Evolutionary conservation across 352 stramenopile species (phyloP).

Genomic region (Saprolegnia parasitica): DNA sequence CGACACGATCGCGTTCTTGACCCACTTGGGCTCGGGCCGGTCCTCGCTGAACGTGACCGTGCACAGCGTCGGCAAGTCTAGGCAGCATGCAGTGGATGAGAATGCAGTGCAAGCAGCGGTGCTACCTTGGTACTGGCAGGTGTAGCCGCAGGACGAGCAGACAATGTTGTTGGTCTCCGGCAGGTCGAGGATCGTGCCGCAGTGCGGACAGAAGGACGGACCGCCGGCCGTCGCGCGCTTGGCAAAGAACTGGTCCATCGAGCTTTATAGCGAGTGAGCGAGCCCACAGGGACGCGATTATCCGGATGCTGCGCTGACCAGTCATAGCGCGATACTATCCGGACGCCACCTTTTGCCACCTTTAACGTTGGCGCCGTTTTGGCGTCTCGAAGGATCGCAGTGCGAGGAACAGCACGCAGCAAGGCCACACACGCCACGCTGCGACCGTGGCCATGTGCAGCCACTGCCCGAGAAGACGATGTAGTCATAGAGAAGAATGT

Average conservation of each 20-base stretch:
- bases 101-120: not conserved
- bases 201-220: constrained; percentile 84
- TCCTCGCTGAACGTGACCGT: constrained; percentile 72
- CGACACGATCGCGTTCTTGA: constrained; percentile 62
- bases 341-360: constrained; percentile 1
- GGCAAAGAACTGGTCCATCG: constrained; percentile 26
- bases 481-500: too few relatives aligned
- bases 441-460: too few relatives aligned
- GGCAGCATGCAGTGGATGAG: not conserved
- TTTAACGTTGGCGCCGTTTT: constrained; percentile 1
- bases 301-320: constrained; percentile 16
- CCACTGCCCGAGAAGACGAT: too few relatives aligned
- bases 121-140: constrained; percentile 75
- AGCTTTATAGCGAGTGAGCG: not conserved
- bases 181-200: constrained; percentile 83
- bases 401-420: not conserved
- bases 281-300: not conserved
- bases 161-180: constrained; percentile 85
- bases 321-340: constrained; percentile 12
- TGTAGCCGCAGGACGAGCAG: constrained; percentile 80
- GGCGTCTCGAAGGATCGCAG: not conserved
- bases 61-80: constrained; percentile 74
- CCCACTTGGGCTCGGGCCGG: constrained; percentile 75
- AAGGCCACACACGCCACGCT: too few relatives aligned
- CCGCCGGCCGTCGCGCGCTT: constrained; percentile 30